Conservation (phyloP, 2,329 filamentous ascomycete species). For the Colletotrichum scovillei region DNA sequence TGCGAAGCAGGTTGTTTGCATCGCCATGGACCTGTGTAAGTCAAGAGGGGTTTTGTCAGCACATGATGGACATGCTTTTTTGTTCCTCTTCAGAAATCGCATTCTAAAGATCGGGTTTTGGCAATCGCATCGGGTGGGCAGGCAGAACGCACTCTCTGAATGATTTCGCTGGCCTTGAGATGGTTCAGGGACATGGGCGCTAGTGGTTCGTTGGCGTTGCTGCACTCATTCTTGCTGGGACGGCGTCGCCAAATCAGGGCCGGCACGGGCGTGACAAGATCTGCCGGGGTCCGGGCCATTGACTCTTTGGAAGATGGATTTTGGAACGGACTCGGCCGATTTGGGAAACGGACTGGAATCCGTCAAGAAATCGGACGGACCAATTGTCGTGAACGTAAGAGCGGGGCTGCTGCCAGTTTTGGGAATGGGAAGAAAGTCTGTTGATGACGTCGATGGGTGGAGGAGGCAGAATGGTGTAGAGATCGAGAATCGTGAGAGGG, state of each 20-base stretch:
- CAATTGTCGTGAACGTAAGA: not conserved
- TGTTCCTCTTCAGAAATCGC: not conserved
- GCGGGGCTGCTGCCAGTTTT: not conserved
- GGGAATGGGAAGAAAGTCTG: not conserved
- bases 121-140: not conserved
- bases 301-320: not conserved
- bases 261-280: not conserved
- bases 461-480: not conserved
- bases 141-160: not conserved
- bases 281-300: not conserved
- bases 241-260: not conserved
- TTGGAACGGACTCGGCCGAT: not conserved
- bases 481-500: conserved; percentile 6
- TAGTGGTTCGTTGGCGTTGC: not conserved
- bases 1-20: not conserved
- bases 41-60: not conserved
- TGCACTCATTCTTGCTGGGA: not conserved
- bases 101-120: not conserved
- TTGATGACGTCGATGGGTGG: not conserved
- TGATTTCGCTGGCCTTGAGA: conserved; percentile 2
- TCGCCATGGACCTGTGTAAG: not conserved
- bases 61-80: not conserved
- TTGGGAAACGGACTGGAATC: not conserved
- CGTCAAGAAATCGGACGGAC: not conserved
- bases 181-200: conserved; percentile 8